Evolutionary conservation across 2,329 filamentous ascomycete species (phyloP), one percentile per base, ranked within the genome.

Genomic region (Aspergillus sp.): DNA sequence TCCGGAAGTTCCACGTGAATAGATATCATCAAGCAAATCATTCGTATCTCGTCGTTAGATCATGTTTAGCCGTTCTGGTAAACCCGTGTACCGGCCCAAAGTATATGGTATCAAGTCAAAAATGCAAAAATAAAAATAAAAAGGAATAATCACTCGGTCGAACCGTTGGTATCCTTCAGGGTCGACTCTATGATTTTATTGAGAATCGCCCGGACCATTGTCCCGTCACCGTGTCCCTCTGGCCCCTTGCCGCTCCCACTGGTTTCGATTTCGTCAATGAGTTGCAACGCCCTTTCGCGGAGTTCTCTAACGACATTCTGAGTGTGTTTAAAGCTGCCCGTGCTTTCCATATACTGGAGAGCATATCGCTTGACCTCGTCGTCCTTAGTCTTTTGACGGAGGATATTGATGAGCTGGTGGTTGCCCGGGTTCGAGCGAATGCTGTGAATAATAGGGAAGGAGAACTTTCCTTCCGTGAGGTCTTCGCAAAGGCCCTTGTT

Each of bases 401-500:
- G 81, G 56, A 98, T 97, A 70, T 95, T 96, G 73, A 97, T 84
- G 55, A 99, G 83, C 68, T 96, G 17, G 85, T 90, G 71, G 55
- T 78, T 79, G 3, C 67, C 67, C 2, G 75, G 75, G 70, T 92
- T 85, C 59, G 88, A 78, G 61, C 73, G 89, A 66, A 98, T 96
- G 73, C 89, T 89, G 78, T 98, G 93, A 68, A 98, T 96, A 68
- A 98, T 88, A 41, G 93, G 92, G 73, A 97, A 97, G 24, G 89
- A 93, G 79, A 97, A 97, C 81, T 98, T 98, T 62, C 93, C 93
- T 78, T 98, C 95, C 1, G 92, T 97, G 66, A 98, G 78, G 75
- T 98, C 95, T 79, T 98, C 93, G 75, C 91, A 96, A 66, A 96
- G 84, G 50, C 93, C 95, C 79, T 98, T 98, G 75, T 96, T 93